These are phyloP conservation scores for Cryoendolithus antarcticus DNA, from an alignment of 2,329 filamentous ascomycete species.

Conservation along the genomic window DNA sequence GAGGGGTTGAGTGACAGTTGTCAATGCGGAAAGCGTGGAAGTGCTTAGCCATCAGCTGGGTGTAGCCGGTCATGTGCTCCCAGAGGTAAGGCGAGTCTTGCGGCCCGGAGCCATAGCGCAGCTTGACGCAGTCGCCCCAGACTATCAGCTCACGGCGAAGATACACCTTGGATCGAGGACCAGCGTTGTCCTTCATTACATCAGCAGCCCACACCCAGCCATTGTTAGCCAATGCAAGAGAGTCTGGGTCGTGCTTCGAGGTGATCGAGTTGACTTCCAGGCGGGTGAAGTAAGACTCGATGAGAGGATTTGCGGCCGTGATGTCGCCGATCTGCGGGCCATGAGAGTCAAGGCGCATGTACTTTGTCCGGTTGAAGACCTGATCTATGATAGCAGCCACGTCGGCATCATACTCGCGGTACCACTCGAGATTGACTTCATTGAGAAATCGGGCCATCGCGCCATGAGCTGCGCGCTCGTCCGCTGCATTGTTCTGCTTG, in stretches of 20 bases:
- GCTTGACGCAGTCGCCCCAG: slow-evolving; percentile 96
- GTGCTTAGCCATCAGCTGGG: slow-evolving; percentile 81
- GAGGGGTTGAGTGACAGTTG: slow-evolving; percentile 92
- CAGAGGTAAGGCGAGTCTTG: slow-evolving; percentile 87
- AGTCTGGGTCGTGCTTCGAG: slow-evolving; percentile 59
- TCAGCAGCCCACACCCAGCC: slow-evolving; percentile 99
- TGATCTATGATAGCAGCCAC: slow-evolving; percentile 75
- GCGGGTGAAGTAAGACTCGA: slow-evolving; percentile 91
- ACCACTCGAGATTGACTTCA: slow-evolving; percentile 75
- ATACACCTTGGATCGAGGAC: slow-evolving; percentile 80
- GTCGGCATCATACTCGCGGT: slow-evolving; percentile 83
- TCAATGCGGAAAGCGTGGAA: slow-evolving; percentile 94
- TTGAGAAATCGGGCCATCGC: slow-evolving; percentile 55
- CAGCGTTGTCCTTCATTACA: slow-evolving; percentile 85
- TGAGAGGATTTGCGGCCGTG: slow-evolving; percentile 62
- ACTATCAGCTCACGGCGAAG: slow-evolving; percentile 92
- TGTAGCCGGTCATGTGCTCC: slow-evolving; percentile 93
- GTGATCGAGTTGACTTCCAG: slow-evolving; percentile 70
- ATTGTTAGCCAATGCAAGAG: slow-evolving; percentile 81
- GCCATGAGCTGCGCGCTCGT: slow-evolving; percentile 39
- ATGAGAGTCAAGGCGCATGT: slow-evolving; percentile 81
- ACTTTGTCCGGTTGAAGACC: slow-evolving; percentile 88
- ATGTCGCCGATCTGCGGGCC: slow-evolving; percentile 79
- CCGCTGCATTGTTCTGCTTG: slow-evolving; percentile 36
- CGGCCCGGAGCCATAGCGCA: slow-evolving; percentile 70